Percentiles rank a stretch among this genome's conserved stretches.
These are phyloP conservation scores for Lasiodiplodia citricola DNA, from an alignment of 2,329 filamentous ascomycete genomes.

Conservation along the genomic window DNA sequence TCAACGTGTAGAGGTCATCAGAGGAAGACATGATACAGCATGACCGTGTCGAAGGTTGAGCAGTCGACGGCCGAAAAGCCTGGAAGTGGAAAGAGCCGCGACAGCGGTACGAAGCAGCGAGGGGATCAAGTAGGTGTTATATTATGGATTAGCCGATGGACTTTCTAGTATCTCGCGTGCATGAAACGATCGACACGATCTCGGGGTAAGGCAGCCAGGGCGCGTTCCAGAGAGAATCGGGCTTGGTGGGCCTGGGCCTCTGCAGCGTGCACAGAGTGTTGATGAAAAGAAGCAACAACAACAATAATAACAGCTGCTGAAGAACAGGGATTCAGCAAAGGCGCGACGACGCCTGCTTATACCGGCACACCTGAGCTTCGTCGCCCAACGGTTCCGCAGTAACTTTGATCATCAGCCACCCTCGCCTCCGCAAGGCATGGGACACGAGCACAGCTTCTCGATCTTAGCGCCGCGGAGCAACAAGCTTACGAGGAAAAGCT, in stretches of 20 bases:
- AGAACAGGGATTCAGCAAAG: no score
- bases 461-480: not conserved
- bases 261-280: not conserved
- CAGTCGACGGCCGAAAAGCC: not conserved
- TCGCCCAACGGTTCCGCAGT: not conserved
- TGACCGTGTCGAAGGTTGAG: not conserved
- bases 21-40: not conserved
- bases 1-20: not conserved
- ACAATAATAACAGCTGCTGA: no score
- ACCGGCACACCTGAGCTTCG: no score
- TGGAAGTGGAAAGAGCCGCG: not conserved
- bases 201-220: not conserved
- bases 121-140: not conserved
- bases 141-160: not conserved
- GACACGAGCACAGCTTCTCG: not conserved
- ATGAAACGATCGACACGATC: conserved; percentile 18
- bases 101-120: not conserved
- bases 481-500: not conserved
- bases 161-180: not conserved
- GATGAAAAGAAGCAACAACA: not conserved
- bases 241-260: not conserved
- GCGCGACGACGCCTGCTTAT: not conserved
- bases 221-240: not conserved
- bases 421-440: not conserved
- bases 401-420: not conserved